Base-by-base conservation (phyloP, 495 filamentous ascomycete species). In the Penicillium desertorum region DNA sequence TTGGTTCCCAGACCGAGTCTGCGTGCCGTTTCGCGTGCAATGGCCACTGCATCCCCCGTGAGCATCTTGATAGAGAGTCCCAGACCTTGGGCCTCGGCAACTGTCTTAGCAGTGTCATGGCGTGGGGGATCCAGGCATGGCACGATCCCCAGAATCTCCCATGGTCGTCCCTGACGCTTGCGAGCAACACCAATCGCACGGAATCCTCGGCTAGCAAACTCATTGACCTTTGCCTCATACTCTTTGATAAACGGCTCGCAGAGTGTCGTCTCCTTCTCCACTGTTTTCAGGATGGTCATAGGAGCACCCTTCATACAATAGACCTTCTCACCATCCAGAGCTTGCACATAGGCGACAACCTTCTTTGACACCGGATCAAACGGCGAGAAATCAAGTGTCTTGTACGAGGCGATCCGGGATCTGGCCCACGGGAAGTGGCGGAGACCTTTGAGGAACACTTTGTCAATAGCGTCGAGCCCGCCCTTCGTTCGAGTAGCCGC, bases 361-460 rank as follows among this genome's bases (percentile, higher is more conserved):
- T 93, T 94, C 81, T 96, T 96, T 60, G 90, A 94, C 62, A 95
- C 90, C 22, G 92, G 91, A 71, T 96, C 92, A 71, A 96, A 96
- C 51, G 92, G 91, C 71, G 81, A 78, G 77, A 96, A 96, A 27
- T 91, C 84, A 59, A 91, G 71, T 48, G 90, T 84, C 68, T 84
- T 85, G 80, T 90, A 95, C 74, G 86, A 85, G 64, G 78, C 77
- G 42, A 96, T 85, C 46, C 86, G 82, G 56, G 77, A 69, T 78
- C 92, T 94, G 67, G 87, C 89, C 52, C 80, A 79, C 17, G 91
- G 91, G 67, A 93, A 96, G 70, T 79, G 82, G 67, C 84, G 84
- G 46, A 96, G 83, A 34, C 84, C 81, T 79, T 92, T 94, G 66
- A 96, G 78, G 78, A 96, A 95, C 65, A 90, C 92, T 76, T 91